Conservation (phyloP, 2,329 filamentous ascomycete species). For the Claviceps pazoutovae region DNA sequence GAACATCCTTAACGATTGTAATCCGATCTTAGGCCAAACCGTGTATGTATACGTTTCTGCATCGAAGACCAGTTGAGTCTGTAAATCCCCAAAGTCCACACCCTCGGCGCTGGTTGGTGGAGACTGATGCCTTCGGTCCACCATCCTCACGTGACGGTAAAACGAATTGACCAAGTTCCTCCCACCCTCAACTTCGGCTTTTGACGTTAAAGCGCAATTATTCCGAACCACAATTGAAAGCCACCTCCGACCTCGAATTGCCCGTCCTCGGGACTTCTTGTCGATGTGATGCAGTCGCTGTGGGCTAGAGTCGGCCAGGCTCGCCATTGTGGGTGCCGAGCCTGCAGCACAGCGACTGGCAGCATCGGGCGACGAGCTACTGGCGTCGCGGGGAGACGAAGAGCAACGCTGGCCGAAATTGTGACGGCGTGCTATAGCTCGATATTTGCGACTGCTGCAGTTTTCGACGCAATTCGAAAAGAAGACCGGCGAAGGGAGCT, state of each 20-base stretch:
- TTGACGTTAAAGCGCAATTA: neutral
- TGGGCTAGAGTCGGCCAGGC: constrained; percentile 54
- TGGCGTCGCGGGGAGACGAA: constrained; percentile 33
- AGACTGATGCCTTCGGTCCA: neutral
- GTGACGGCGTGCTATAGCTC: constrained; percentile 56
- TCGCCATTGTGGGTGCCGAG: constrained; percentile 49
- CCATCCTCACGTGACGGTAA: neutral
- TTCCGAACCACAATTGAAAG: neutral
- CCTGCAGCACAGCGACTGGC: constrained; percentile 39
- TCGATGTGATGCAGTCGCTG: constrained; percentile 48
- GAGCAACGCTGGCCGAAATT: constrained; percentile 36
- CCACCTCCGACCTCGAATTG: neutral
- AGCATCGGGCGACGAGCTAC: constrained; percentile 36
- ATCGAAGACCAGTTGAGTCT: neutral
- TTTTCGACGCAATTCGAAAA: constrained; percentile 48
- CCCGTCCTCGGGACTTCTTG: neutral
- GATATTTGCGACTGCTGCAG: constrained; percentile 49
- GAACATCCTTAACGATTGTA: constrained; percentile 36
- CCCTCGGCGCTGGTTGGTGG: neutral
- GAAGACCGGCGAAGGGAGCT: constrained; percentile 43
- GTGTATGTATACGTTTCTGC: neutral
- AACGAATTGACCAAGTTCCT: neutral
- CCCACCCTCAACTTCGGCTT: neutral
- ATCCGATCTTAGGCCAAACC: neutral
- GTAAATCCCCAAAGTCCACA: neutral